Conservation (phyloP, 23 red algal genomes). For the Cyanidioschyzon merolae region DNA sequence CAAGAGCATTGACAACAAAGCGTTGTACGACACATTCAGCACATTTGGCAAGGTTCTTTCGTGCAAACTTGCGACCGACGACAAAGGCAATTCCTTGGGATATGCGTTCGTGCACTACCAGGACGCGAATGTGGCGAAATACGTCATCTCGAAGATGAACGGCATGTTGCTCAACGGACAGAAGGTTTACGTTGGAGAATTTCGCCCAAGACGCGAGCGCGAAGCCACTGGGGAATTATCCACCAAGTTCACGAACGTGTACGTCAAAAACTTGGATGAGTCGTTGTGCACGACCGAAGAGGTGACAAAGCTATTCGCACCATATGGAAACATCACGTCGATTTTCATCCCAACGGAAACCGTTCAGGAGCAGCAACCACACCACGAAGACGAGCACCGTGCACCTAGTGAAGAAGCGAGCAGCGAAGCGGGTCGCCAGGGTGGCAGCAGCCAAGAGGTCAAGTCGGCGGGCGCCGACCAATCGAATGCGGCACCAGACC, state of each 20-base stretch:
- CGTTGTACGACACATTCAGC: conserved; percentile 86
- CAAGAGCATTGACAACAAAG: conserved; percentile 91
- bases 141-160: conserved; percentile 69
- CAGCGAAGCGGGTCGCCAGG: conserved; percentile 27
- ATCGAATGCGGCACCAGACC: background rate
- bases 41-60: conserved; percentile 90
- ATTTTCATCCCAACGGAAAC: conserved; percentile 43
- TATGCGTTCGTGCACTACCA: conserved; percentile 98
- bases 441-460: background rate
- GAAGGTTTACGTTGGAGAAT: conserved; percentile 78
- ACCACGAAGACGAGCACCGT: background rate
- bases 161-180: conserved; percentile 68
- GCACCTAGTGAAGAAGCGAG: background rate
- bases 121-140: conserved; percentile 54
- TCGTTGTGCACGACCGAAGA: conserved; percentile 27
- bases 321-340: conserved; percentile 79
- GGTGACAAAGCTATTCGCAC: conserved; percentile 35
- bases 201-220: conserved; percentile 76
- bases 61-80: conserved; percentile 93
- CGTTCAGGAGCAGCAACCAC: background rate
- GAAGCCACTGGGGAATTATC: conserved; percentile 66
- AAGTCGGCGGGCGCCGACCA: background rate
- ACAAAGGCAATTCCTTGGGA: conserved; percentile 63
- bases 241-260: conserved; percentile 93
- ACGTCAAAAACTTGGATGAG: conserved; percentile 84